Evolutionary conservation across 2,329 filamentous ascomycete genomes (phyloP).

Genomic region (Aspergillus proliferans): DNA sequence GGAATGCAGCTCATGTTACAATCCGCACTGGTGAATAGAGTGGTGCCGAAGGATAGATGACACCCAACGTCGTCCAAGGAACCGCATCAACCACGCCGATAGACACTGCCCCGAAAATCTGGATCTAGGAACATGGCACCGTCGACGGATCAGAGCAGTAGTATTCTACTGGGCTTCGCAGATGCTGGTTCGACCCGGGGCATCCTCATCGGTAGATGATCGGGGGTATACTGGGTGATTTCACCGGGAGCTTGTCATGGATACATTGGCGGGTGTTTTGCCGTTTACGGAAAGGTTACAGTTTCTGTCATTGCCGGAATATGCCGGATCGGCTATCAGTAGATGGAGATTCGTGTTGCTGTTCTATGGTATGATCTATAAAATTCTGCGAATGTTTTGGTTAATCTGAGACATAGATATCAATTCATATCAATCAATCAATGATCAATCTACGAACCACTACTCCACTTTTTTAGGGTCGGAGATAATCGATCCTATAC

Average conservation of each 20-base stretch:
- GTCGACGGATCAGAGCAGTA: background rate
- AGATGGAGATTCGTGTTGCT: background rate
- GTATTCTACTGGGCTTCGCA: background rate
- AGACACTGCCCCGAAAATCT: background rate
- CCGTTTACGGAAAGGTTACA: background rate
- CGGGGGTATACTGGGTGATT: background rate
- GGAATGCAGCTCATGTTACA: background rate
- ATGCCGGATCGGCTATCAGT: background rate
- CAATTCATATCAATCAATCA: background rate
- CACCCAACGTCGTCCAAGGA: background rate
- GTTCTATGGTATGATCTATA: background rate
- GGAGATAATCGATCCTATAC: too few relatives aligned
- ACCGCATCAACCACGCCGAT: background rate
- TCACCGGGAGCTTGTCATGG: background rate
- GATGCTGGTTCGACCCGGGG: background rate
- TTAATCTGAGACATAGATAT: background rate
- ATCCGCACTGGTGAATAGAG: too few relatives aligned
- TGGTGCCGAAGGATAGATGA: background rate
- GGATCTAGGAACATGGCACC: background rate
- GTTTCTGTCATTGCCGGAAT: background rate
- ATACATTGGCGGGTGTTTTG: background rate
- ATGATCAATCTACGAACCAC: too few relatives aligned
- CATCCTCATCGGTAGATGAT: background rate
- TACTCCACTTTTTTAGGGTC: too few relatives aligned
- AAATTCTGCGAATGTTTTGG: background rate